Evolutionary conservation across 768 basidiomycete genomes (phyloP), one percentile per base, ranked within the genome.

Genomic region (Royoungia palumana): DNA sequence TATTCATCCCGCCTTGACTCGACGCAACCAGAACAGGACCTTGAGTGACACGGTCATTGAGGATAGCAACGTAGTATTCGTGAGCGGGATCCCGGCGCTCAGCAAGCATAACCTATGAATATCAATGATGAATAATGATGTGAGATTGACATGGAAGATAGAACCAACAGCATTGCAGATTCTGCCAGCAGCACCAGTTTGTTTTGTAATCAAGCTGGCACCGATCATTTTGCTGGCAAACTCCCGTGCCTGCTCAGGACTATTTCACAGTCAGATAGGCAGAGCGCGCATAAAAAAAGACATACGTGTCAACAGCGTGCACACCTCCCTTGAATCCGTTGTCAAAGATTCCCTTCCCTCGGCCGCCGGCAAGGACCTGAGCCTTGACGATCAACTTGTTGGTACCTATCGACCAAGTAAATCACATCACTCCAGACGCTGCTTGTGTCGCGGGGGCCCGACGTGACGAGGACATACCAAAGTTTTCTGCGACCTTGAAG

Each of bases 1-100:
- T 99, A 72, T 98, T 98, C 96, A 99, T 99, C 49, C 96, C 96
- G 47, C 96, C 96, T 65, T 97, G 94, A 17, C 79, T 78, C 37
- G 96, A 98, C 17, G 86, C 86, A 46, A 99, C 95, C 40, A 99
- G 80, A 25, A 97, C 96, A 37, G 93, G 89, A 13, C 89, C 87
- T 51, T 92, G 85, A 6, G 86, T 75, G 13, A 80, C 81, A 57
- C 96, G 90, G 76, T 99, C 96, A 64, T 97, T 97, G 46, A 99
- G 81, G 27, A 98, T 82, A 13, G 96, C 96, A 43, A 94, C 88
- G 63, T 99, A 99, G 77, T 98, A 98, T 69, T 99, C 96, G 67
- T 99, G 96, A 35, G 83, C 80, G 28, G 96, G 91, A 53, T 89
- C 82, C 54, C 93, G 85, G 57, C 91, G 87, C 72, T 98, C 94